phyloP scores from a whole-genome alignment of 139 green algal species.

The Coelastrella sp. region DNA sequence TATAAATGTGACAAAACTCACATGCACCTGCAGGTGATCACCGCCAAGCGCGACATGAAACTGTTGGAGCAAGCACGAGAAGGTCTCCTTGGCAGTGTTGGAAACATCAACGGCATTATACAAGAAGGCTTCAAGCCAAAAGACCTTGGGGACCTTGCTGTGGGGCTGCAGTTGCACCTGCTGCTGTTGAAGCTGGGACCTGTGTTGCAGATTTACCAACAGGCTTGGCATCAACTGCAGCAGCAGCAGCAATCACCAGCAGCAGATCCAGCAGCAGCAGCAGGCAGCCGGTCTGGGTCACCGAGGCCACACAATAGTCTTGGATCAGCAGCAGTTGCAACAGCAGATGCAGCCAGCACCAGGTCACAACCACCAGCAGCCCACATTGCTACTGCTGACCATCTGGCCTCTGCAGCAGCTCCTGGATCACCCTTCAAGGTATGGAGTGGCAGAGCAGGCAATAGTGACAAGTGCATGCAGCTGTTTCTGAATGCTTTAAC shows the following conservation, averaged over 20 bases:
- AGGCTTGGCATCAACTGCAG: background rate
- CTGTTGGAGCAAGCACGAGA: background rate
- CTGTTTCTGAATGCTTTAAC: background rate
- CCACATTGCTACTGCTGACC: too few relatives aligned
- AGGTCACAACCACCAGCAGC: too few relatives aligned
- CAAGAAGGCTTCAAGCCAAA: background rate
- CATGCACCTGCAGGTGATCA: conserved; percentile 1
- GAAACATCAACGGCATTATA: background rate
- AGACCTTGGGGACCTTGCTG: conserved; percentile 7
- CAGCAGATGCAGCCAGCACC: background rate
- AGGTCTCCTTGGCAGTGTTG: background rate
- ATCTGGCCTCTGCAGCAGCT: too few relatives aligned
- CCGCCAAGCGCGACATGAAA: background rate
- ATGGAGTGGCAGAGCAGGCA: too few relatives aligned
- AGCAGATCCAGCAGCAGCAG: background rate
- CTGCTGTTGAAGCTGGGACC: background rate
- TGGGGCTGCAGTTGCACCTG: background rate
- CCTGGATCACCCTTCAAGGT: too few relatives aligned
- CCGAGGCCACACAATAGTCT: background rate
- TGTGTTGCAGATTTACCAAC: background rate
- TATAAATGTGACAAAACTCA: background rate
- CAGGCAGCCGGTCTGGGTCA: background rate
- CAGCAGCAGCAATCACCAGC: background rate
- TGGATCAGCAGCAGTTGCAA: background rate
- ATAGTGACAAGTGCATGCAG: too few relatives aligned